Conservation (phyloP, 148 eudicot species). For the Rhododendron vialii region DNA sequence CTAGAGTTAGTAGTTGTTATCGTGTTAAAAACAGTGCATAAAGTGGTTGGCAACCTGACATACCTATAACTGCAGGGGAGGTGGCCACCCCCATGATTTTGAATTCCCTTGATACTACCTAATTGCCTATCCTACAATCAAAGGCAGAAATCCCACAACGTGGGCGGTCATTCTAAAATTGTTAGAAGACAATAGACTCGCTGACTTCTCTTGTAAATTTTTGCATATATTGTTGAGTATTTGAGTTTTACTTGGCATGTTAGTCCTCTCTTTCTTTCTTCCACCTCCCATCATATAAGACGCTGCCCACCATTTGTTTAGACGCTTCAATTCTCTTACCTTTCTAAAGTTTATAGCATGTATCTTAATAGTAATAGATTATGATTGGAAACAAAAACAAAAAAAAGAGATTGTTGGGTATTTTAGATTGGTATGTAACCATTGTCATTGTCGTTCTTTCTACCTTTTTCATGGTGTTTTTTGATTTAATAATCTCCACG, state of each 20-base stretch:
- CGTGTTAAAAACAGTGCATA: background rate
- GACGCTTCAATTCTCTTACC: background rate
- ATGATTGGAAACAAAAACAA: background rate
- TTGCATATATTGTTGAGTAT: background rate
- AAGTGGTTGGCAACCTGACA: background rate
- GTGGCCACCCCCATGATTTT: background rate
- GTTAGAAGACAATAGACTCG: background rate
- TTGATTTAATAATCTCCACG: background rate
- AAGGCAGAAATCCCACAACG: background rate
- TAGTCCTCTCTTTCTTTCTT: background rate
- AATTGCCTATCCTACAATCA: background rate
- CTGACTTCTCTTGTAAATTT: background rate
- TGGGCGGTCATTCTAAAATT: background rate
- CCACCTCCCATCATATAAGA: background rate
- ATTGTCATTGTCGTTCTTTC: background rate
- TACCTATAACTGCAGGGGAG: background rate
- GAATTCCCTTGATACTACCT: background rate
- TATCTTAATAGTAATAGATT: background rate
- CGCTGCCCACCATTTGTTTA: background rate
- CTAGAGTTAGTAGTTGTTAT: background rate
- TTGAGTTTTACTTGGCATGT: background rate
- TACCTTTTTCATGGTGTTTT: background rate
- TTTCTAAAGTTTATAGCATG: background rate
- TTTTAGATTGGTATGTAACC: background rate
- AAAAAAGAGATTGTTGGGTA: background rate